Conservation (phyloP, 495 filamentous ascomycete species). For the Podospora pseudopauciseta region DNA sequence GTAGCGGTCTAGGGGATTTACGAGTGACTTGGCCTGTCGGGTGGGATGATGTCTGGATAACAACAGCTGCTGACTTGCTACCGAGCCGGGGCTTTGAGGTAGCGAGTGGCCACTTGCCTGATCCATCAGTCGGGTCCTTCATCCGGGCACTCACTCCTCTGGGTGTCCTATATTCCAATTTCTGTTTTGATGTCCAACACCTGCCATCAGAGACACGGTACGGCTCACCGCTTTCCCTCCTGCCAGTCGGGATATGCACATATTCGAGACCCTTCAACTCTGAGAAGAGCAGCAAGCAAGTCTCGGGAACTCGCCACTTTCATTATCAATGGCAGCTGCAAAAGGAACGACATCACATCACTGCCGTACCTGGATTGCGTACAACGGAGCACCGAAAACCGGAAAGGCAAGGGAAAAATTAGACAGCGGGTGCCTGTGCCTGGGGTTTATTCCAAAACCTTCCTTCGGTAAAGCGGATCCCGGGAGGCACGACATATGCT, state of each 20-base stretch:
- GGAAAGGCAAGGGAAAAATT: neutral
- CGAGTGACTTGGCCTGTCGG: constrained; percentile 5
- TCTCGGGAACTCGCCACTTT: neutral
- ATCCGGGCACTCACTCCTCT: neutral
- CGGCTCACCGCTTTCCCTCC: too few species aligned
- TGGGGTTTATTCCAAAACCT: neutral
- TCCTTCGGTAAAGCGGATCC: neutral
- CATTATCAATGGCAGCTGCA: neutral
- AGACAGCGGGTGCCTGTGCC: neutral
- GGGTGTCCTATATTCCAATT: too few species aligned
- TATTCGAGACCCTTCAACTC: neutral
- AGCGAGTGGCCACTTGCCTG: neutral
- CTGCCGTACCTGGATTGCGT: neutral
- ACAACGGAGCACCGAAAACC: neutral
- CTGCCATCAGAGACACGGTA: too few species aligned
- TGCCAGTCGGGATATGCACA: neutral
- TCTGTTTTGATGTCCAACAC: too few species aligned
- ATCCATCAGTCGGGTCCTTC: neutral
- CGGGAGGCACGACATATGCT: neutral
- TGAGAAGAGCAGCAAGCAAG: neutral
- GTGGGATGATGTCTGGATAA: neutral
- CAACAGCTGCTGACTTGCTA: neutral
- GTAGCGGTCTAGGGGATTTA: constrained; percentile 8
- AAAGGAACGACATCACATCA: neutral
- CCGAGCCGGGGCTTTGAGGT: too few species aligned